A percentile compares a stretch with the other conserved stretches of the same genome.
These are phyloP conservation scores for Talaromyces sp. DNA, from an alignment of 2,329 filamentous ascomycete species.

Conservation along the genomic window DNA sequence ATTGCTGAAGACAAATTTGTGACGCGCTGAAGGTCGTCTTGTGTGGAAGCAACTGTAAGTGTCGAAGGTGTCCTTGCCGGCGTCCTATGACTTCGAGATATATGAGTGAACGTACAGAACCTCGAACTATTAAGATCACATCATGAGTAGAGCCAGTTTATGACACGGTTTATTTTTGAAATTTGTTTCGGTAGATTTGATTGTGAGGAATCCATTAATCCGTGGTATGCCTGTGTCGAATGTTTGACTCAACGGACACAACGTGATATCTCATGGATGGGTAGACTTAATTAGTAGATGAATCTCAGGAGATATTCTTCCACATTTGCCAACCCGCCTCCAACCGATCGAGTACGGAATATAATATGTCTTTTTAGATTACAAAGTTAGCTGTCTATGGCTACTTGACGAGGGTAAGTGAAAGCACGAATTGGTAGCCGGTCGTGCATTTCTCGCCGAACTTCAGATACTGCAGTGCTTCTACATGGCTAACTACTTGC, in stretches of 20 bases:
- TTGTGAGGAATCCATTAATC: not conserved
- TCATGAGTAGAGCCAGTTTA: not conserved
- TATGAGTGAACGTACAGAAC: not conserved
- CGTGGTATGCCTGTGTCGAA: not conserved
- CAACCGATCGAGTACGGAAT: too few species aligned
- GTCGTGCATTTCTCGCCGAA: too few species aligned
- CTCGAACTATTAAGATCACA: not conserved
- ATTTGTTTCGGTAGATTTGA: not conserved
- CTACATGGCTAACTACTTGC: too few species aligned
- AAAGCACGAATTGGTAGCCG: too few species aligned
- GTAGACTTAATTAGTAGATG: not conserved
- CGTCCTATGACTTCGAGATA: too few species aligned
- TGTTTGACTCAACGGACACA: not conserved
- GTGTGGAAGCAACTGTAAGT: not conserved
- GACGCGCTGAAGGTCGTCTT: not conserved
- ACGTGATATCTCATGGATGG: not conserved
- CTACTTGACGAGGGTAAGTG: too few species aligned
- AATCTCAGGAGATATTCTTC: not conserved
- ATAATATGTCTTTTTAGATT: too few species aligned
- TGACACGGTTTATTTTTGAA: not conserved
- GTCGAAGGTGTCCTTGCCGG: too few species aligned
- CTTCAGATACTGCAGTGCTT: too few species aligned
- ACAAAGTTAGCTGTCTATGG: too few species aligned
- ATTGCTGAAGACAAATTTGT: not conserved
- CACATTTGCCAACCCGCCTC: too few species aligned